Conservation (phyloP, 768 basidiomycete species). For the Tricholoma sp. region DNA sequence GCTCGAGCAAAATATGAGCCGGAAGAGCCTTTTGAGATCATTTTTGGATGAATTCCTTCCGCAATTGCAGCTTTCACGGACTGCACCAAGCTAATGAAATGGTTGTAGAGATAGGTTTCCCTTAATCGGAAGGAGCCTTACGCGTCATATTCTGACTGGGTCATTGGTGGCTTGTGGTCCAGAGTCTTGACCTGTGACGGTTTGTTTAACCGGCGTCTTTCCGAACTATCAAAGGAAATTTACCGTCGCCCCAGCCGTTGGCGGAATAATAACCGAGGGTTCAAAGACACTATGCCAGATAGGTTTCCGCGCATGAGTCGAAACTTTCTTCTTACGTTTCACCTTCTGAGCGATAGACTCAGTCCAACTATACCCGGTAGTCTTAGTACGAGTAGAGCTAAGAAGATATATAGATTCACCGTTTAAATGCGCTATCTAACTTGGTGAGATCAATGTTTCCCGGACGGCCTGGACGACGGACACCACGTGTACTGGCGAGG, state of each 20-base stretch:
- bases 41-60: conserved; percentile 83
- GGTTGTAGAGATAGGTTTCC: conserved; percentile 1
- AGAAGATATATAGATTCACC: conserved; percentile 30
- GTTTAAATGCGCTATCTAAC: conserved; percentile 79
- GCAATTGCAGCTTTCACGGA: conserved; percentile 64
- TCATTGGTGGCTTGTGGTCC: conserved; percentile 76
- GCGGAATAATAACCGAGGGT: conserved; percentile 40
- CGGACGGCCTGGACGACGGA: conserved; percentile 37
- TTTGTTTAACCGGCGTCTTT: conserved; percentile 3
- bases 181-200: conserved; percentile 62
- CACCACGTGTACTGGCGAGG: conserved; percentile 22
- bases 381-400: conserved; percentile 1
- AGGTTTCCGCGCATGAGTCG: conserved; percentile 59
- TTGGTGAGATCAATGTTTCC: conserved; percentile 77
- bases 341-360: conserved; percentile 83
- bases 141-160: conserved; percentile 66
- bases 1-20: conserved; percentile 91
- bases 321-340: conserved; percentile 73
- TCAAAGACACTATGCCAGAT: conserved; percentile 83
- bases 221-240: conserved; percentile 13
- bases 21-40: conserved; percentile 86
- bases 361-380: conserved; percentile 57
- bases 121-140: conserved; percentile 28
- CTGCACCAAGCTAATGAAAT: conserved; percentile 47
- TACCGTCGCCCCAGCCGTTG: conserved; percentile 32